These are phyloP conservation scores for Psidium guajava DNA, from an alignment of 345 rosid species.

Conservation along the genomic window DNA sequence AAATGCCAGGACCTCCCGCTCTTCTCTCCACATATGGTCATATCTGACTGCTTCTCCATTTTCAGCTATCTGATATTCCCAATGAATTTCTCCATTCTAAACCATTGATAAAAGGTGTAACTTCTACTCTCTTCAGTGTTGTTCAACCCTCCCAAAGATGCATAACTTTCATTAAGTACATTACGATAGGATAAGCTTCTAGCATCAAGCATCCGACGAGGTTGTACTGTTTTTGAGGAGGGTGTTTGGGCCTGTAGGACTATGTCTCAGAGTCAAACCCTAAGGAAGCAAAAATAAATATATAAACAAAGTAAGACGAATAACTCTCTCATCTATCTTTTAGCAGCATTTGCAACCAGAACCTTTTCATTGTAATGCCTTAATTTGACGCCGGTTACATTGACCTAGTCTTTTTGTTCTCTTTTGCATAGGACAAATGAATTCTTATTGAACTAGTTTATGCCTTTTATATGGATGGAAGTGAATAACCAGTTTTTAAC, in stretches of 20 bases:
- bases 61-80: background rate
- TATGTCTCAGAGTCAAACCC: too few relatives aligned
- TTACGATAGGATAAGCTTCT: background rate
- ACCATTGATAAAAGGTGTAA: background rate
- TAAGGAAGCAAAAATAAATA: too few relatives aligned
- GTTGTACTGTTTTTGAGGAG: background rate
- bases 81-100: background rate
- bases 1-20: background rate
- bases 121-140: background rate
- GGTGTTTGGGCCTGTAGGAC: background rate
- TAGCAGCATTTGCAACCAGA: too few relatives aligned
- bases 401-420: background rate
- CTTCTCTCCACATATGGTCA: background rate
- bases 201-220: background rate
- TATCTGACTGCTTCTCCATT: background rate
- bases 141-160: background rate
- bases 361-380: too few relatives aligned
- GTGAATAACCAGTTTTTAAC: background rate
- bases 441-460: background rate
- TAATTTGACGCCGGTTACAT: background rate
- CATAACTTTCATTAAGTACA: background rate
- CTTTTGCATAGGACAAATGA: background rate
- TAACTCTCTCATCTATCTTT: too few relatives aligned
- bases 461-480: background rate
- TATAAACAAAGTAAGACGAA: too few relatives aligned